Evolutionary conservation across 148 eudicot genomes (phyloP), one percentile per base, ranked within the genome.

Genomic region (Silene latifolia): DNA sequence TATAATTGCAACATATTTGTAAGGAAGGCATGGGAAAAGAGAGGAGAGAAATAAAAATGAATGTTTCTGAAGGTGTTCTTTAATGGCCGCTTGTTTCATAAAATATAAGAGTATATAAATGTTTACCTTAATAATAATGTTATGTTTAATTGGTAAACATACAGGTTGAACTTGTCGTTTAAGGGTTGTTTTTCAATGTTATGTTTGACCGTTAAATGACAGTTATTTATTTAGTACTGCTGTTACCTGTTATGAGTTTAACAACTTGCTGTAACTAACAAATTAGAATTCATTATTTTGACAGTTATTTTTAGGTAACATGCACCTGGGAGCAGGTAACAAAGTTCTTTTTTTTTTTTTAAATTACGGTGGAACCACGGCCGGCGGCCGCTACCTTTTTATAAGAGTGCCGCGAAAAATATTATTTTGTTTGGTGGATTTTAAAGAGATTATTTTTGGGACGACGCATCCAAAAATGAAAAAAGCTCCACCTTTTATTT

Each of bases 151-250:
- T 9, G n/a, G n/a, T 19, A 27, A 60, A 69, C 27, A 68, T 68
- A 77, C 7, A 60, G 18, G 53, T 35, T 58, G 25, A 75, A 75
- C 44, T 58, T 58, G 66, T 76, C 69, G 25, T 69, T 24, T 60
- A 25, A 59, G 15, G 57, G 27, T 12, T 46, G 29, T 19, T 46
- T 20, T 66, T 60, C 6, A 72, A 54, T 63, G 65, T 27, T n/a
- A 21, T 60, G 13, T 54, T 19, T 66, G 78, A 75, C 72, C 72
- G 61, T 65, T 75, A 75, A 14, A 15, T 65, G 56, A 56, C 64
- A 75, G 32, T 74, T 65, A 65, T 58, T 46, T 19, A 17, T 42
- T n/a, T n/a, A 74, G 44, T 19, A 67, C 54, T 39, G 44, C 9
- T 39, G 44, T 39, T 39, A 39, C 6, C 9, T 39, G 44, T 39